These are phyloP conservation scores for Fraxinus floribunda DNA, from an alignment of 305 asterid species.

Conservation along the genomic window DNA sequence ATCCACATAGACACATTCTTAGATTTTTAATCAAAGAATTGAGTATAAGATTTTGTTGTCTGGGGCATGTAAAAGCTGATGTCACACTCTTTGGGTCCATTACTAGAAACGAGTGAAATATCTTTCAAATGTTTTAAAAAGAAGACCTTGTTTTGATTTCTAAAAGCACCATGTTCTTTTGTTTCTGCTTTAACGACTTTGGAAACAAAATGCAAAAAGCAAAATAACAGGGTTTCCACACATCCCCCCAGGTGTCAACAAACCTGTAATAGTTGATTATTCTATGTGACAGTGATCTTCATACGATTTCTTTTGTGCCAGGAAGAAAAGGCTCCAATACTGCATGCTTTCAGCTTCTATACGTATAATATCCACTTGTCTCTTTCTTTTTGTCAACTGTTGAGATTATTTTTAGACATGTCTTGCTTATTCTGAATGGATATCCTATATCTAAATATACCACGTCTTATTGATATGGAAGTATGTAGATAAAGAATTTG, in stretches of 20 bases:
- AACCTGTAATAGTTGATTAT: neutral
- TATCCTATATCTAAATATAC: slow-evolving; percentile 24
- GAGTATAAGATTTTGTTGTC: neutral
- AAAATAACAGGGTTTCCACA: neutral
- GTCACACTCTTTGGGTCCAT: neutral
- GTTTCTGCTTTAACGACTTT: neutral
- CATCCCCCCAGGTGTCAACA: neutral
- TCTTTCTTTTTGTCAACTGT: slow-evolving; percentile 10
- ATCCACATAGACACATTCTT: neutral
- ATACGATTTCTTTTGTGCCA: neutral
- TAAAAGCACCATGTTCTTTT: neutral
- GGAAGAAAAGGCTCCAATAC: neutral
- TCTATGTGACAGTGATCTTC: neutral
- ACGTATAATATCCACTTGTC: slow-evolving; percentile 1
- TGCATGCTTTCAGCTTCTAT: neutral
- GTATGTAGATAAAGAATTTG: slow-evolving; percentile 98
- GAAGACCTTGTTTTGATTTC: neutral
- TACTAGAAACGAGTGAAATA: neutral
- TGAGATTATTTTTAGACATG: slow-evolving; percentile 14
- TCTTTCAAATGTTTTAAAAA: neutral
- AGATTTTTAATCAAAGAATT: neutral
- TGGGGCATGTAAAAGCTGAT: neutral
- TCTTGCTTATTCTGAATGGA: slow-evolving; percentile 15
- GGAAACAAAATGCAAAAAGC: neutral
- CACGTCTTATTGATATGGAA: slow-evolving; percentile 36